Percentiles rank a stretch among this genome's conserved stretches.
Evolutionary conservation across 139 green algal genomes (phyloP).

Genomic region (Chlorella sp.): DNA sequence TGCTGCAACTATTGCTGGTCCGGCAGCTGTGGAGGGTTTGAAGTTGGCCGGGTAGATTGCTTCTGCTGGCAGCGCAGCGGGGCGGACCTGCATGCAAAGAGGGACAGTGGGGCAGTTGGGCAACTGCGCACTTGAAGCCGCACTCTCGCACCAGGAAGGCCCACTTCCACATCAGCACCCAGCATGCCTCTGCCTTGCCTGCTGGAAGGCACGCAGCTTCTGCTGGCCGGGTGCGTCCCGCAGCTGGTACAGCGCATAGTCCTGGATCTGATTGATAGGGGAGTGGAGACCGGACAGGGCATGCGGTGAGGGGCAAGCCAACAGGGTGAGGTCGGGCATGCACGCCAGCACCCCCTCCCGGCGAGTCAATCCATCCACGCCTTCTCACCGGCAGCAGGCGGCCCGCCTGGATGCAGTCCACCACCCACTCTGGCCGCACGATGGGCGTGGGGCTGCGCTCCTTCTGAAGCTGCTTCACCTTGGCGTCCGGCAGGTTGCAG

Average conservation of each 20-base stretch:
- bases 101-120: too few relatives aligned
- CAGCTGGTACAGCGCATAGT: slow-evolving; percentile 48
- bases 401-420: slow-evolving; percentile 68
- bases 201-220: slow-evolving; percentile 27
- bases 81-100: too few relatives aligned
- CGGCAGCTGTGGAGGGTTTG: background rate
- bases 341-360: too few relatives aligned
- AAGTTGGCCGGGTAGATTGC: too few relatives aligned
- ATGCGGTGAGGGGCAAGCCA: background rate
- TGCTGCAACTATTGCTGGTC: background rate
- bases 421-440: slow-evolving; percentile 83
- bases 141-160: background rate
- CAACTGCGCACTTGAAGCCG: background rate
- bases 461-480: slow-evolving; percentile 65
- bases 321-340: background rate
- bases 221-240: slow-evolving; percentile 57
- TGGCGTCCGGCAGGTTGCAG: slow-evolving; percentile 89
- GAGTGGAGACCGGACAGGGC: background rate
- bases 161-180: background rate
- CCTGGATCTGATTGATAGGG: slow-evolving; percentile 29
- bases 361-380: too few relatives aligned
- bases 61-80: too few relatives aligned
- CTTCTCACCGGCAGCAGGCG: slow-evolving; percentile 58
- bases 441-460: slow-evolving; percentile 65
- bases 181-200: too few relatives aligned